A percentile compares a stretch with the other conserved stretches of the same genome.
These are phyloP conservation scores for Dryas alaskensis DNA, from an alignment of 306 rosid species.

Conservation along the genomic window DNA sequence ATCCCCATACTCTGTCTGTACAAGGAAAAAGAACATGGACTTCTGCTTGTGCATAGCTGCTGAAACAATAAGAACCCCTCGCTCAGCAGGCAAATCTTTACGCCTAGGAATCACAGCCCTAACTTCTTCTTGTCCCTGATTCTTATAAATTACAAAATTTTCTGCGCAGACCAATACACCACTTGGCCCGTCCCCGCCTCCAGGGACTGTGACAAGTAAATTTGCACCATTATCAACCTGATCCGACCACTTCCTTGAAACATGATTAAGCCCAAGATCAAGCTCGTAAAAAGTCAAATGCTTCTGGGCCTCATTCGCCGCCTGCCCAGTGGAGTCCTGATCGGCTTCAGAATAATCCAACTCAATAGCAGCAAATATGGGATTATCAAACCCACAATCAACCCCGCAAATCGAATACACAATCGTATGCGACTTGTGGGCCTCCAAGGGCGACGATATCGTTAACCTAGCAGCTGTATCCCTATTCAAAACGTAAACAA, in stretches of 20 bases:
- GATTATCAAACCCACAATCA: conserved; percentile 96
- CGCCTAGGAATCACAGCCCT: conserved; percentile 95
- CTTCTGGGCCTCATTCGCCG: conserved; percentile 84
- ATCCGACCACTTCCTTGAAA: conserved; percentile 93
- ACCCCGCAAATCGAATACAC: conserved; percentile 91
- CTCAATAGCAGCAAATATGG: conserved; percentile 89
- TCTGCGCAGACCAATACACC: conserved; percentile 97
- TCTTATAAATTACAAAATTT: conserved; percentile 91
- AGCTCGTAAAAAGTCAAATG: conserved; percentile 84
- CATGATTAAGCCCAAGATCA: conserved; percentile 91
- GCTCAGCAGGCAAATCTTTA: conserved; percentile 74
- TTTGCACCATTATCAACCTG: conserved; percentile 93
- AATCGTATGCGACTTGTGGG: conserved; percentile 80
- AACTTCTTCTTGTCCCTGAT: conserved; percentile 80
- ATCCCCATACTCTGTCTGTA: conserved; percentile 97
- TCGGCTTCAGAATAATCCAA: conserved; percentile 89
- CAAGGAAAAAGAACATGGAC: conserved; percentile 77
- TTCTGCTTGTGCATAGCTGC: conserved; percentile 87
- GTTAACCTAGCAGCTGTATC: conserved; percentile 93
- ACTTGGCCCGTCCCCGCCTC: conserved; percentile 96
- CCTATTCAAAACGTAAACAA: conserved; percentile 86
- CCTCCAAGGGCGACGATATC: conserved; percentile 88
- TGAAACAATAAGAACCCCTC: conserved; percentile 90
- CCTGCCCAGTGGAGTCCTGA: conserved; percentile 76
- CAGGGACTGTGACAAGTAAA: conserved; percentile 93